phyloP scores from a whole-genome alignment of 2,329 filamentous ascomycete species.

The Anthostomella pinea region DNA sequence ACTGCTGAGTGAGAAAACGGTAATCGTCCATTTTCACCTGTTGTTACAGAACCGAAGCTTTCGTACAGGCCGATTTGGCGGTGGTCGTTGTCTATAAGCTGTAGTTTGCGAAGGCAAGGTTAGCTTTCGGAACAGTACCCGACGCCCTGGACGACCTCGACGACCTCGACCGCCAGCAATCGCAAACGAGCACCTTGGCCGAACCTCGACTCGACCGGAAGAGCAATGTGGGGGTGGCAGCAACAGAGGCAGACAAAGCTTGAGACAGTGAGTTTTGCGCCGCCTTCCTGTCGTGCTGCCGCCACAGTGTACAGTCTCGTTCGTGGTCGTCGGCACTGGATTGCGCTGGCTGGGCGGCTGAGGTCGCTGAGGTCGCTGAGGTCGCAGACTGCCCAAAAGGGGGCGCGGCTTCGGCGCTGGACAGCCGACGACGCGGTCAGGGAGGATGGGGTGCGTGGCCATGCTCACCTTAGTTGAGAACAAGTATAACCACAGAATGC shows the following conservation, averaged over 20 bases:
- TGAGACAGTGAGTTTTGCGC: conserved; percentile 14
- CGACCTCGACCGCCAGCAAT: conserved; percentile 7
- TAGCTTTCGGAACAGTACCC: too few relatives aligned
- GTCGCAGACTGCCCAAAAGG: too few relatives aligned
- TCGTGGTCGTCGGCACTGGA: conserved; percentile 14
- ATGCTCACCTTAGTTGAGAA: conserved; percentile 33
- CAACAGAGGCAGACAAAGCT: too few relatives aligned
- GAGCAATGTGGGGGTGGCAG: conserved; percentile 11
- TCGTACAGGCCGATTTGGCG: conserved; percentile 41
- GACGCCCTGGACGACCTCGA: too few relatives aligned
- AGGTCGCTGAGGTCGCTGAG: too few relatives aligned
- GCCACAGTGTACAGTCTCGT: conserved; percentile 17
- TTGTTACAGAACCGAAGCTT: conserved; percentile 37
- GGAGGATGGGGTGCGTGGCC: conserved; percentile 1
- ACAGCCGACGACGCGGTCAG: background rate
- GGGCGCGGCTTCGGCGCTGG: conserved; percentile 1
- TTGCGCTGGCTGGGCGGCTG: conserved; percentile 19
- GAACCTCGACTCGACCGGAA: conserved; percentile 1
- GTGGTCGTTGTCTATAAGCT: conserved; percentile 37
- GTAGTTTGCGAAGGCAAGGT: conserved; percentile 15
- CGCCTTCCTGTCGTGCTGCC: conserved; percentile 14
- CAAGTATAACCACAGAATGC: conserved; percentile 39
- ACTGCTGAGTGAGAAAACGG: conserved; percentile 74
- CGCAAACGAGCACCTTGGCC: conserved; percentile 4
- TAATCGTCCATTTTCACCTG: conserved; percentile 70